Conservation (phyloP, 768 basidiomycete genomes). For the Mycena olivaceomarginata region DNA sequence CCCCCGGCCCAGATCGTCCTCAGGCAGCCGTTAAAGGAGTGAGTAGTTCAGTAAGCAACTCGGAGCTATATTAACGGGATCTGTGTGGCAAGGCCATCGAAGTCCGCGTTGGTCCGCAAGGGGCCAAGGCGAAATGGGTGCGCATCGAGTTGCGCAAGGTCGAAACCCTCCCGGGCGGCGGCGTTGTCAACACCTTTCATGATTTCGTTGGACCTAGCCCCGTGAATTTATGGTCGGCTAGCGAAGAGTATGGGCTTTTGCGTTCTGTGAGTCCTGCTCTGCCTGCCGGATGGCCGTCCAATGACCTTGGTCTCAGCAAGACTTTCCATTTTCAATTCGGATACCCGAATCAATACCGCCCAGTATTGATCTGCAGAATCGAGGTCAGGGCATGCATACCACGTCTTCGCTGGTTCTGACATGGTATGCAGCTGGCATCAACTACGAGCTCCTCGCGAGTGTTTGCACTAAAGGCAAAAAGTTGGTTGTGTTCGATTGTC, state of each 20-base stretch:
- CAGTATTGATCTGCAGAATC: slow-evolving; percentile 85
- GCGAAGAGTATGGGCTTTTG: slow-evolving; percentile 83
- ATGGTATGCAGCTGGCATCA: slow-evolving; percentile 79
- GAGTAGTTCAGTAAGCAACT: slow-evolving; percentile 56
- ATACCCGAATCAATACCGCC: slow-evolving; percentile 96
- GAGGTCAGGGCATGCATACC: slow-evolving; percentile 64
- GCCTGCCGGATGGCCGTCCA: slow-evolving; percentile 25
- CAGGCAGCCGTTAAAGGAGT: slow-evolving; percentile 93
- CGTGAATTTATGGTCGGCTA: slow-evolving; percentile 87
- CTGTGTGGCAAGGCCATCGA: slow-evolving; percentile 84
- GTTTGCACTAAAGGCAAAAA: slow-evolving; percentile 92
- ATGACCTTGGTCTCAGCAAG: slow-evolving; percentile 71
- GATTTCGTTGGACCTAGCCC: slow-evolving; percentile 91
- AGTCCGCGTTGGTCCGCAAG: slow-evolving; percentile 82
- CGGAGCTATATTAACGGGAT: slow-evolving; percentile 35
- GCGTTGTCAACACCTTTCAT: slow-evolving; percentile 81
- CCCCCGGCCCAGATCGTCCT: slow-evolving; percentile 85
- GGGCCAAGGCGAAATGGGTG: slow-evolving; percentile 94
- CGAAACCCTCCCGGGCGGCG: slow-evolving; percentile 87
- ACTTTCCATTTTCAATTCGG: slow-evolving; percentile 92
- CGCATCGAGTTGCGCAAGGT: slow-evolving; percentile 94
- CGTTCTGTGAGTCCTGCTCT: slow-evolving; percentile 72
- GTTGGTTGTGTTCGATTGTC: slow-evolving; percentile 60
- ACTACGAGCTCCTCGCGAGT: slow-evolving; percentile 93
- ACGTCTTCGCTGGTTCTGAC: background rate